Conservation (phyloP, 768 basidiomycete species). For the Clitopilus passeckerianus region DNA sequence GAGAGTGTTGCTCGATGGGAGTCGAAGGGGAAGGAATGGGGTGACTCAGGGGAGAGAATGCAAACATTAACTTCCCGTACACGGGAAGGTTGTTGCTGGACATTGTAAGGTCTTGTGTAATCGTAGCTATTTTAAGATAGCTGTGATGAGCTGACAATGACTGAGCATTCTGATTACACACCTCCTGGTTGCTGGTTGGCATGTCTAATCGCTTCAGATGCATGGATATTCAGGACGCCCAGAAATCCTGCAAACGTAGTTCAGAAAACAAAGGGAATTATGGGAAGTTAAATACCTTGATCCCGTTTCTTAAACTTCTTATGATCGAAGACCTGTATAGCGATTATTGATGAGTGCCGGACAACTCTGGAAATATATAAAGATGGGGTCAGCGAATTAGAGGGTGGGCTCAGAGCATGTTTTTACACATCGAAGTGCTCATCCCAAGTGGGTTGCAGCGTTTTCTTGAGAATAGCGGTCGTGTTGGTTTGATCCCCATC, state of each 20-base stretch:
- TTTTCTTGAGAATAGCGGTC: conserved; percentile 65
- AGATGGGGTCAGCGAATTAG: conserved; percentile 1
- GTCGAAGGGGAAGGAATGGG: conserved; percentile 16
- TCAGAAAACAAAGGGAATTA: conserved; percentile 9
- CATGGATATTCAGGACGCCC: conserved; percentile 52
- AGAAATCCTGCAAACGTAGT: conserved; percentile 41
- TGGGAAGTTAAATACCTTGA: conserved; percentile 49
- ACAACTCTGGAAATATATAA: conserved; percentile 45
- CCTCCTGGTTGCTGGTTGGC: conserved; percentile 40
- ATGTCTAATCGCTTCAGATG: conserved; percentile 45
- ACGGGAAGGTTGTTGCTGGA: conserved; percentile 76
- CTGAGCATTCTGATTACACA: conserved; percentile 2
- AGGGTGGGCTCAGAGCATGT: neutral
- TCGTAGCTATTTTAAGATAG: conserved; percentile 41
- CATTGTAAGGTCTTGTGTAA: conserved; percentile 70
- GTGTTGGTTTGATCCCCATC: conserved; percentile 81
- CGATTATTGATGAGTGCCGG: conserved; percentile 68
- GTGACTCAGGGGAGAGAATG: conserved; percentile 38
- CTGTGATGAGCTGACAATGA: conserved; percentile 1
- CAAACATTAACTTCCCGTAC: conserved; percentile 77
- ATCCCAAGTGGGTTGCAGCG: conserved; percentile 75
- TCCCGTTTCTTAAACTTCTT: conserved; percentile 84
- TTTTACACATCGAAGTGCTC: conserved; percentile 82
- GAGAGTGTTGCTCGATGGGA: conserved; percentile 8
- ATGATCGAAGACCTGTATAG: conserved; percentile 89